Conservation (phyloP, 768 basidiomycete genomes). For the Suillus americanus region DNA sequence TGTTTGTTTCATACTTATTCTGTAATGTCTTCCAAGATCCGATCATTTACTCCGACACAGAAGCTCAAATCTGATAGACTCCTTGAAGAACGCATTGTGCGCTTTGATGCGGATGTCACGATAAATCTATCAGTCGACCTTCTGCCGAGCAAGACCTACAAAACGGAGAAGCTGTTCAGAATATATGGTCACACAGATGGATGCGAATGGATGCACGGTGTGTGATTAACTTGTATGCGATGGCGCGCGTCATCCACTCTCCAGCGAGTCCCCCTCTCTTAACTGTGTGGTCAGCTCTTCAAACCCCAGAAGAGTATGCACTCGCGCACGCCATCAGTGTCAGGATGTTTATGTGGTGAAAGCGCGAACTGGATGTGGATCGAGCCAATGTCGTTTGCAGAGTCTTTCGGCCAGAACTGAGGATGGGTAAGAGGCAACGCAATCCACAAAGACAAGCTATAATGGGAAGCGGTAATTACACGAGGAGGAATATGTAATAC, state of each 20-base stretch:
- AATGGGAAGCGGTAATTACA: slow-evolving; percentile 3
- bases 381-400: slow-evolving; percentile 80
- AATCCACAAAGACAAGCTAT: slow-evolving; percentile 74
- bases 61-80: too few species aligned
- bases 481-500: slow-evolving; percentile 37
- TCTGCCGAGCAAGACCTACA: too few species aligned
- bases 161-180: too few species aligned
- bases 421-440: slow-evolving; percentile 74
- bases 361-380: slow-evolving; percentile 85
- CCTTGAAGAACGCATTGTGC: too few species aligned
- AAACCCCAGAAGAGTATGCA: slow-evolving; percentile 76
- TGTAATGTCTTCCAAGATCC: too few species aligned
- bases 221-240: slow-evolving; percentile 1
- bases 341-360: slow-evolving; percentile 58
- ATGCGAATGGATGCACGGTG: not conserved
- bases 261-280: slow-evolving; percentile 36
- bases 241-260: not conserved
- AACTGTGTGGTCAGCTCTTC: slow-evolving; percentile 92
- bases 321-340: slow-evolving; percentile 75
- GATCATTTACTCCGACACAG: too few species aligned
- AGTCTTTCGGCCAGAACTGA: slow-evolving; percentile 96
- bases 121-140: too few species aligned
- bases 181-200: not conserved
- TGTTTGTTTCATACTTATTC: too few species aligned
- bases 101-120: too few species aligned